Evolutionary conservation across 768 basidiomycete genomes (phyloP).

Genomic region (Leucocoprinus birnbaumii): DNA sequence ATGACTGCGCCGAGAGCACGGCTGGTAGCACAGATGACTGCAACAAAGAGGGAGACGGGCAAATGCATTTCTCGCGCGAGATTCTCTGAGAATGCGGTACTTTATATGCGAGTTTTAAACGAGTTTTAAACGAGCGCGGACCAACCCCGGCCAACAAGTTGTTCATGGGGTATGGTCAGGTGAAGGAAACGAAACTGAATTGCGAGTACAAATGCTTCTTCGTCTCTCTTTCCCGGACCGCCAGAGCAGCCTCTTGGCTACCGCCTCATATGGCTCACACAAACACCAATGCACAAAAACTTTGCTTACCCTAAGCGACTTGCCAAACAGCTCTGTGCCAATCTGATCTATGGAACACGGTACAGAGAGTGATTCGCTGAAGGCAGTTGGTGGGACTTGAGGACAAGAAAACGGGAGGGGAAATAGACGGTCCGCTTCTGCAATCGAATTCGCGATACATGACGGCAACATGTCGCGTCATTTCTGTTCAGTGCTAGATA

Average conservation of each 20-base stretch:
- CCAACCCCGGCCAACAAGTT: conserved; percentile 4
- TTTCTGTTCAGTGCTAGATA: too few species aligned
- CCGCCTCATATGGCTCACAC: too few species aligned
- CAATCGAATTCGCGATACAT: too few species aligned
- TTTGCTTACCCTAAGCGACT: too few species aligned
- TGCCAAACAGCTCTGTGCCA: too few species aligned
- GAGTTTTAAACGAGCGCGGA: not conserved
- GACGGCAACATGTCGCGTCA: too few species aligned
- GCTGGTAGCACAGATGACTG: conserved; percentile 10
- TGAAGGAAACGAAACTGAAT: not conserved
- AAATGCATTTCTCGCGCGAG: not conserved
- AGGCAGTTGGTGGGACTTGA: too few species aligned
- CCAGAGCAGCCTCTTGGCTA: not conserved
- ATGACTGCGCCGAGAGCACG: conserved; percentile 35
- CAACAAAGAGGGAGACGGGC: not conserved
- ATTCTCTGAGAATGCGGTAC: not conserved
- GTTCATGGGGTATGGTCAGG: conserved; percentile 8
- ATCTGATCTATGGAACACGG: too few species aligned
- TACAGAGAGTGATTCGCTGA: too few species aligned
- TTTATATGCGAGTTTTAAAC: not conserved
- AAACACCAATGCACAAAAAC: too few species aligned
- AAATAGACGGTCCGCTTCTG: too few species aligned
- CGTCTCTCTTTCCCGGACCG: not conserved
- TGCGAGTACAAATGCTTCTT: not conserved
- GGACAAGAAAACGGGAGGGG: too few species aligned